Conservation (phyloP, 768 basidiomycete species). For the Psilocybe tampanensis region DNA sequence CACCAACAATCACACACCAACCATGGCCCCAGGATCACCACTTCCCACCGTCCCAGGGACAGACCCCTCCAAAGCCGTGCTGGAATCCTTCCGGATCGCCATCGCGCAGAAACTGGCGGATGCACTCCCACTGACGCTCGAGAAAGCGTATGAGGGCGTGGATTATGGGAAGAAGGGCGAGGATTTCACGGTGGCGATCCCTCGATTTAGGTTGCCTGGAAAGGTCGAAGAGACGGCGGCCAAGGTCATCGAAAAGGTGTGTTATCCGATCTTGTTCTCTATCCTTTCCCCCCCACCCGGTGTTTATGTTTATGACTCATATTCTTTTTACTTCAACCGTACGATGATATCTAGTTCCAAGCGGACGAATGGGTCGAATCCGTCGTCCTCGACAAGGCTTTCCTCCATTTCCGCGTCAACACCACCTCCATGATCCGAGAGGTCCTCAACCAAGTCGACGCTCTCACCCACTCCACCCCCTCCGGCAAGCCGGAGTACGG, state of each 20-base stretch:
- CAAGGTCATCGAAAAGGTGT: constrained; percentile 73
- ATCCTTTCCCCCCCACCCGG: no score
- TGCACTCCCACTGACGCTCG: constrained; percentile 67
- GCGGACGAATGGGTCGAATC: constrained; percentile 79
- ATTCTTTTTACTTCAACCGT: no score
- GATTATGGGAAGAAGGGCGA: constrained; percentile 93
- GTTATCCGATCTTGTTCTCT: no score
- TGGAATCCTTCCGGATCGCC: constrained; percentile 82
- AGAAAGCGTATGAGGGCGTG: constrained; percentile 82
- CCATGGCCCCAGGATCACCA: no score
- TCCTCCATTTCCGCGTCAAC: constrained; percentile 81
- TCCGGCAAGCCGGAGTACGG: constrained; percentile 76
- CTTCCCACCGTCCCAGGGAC: constrained; percentile 40
- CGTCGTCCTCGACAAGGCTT: constrained; percentile 70
- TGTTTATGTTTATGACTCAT: no score
- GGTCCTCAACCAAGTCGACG: constrained; percentile 74
- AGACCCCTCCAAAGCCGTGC: constrained; percentile 65
- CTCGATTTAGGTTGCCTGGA: constrained; percentile 86
- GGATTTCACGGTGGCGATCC: constrained; percentile 90
- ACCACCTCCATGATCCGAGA: constrained; percentile 63
- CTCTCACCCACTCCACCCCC: constrained; percentile 64
- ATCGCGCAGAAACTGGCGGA: constrained; percentile 75
- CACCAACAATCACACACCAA: no score
- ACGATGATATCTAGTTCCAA: no score
- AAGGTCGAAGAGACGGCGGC: constrained; percentile 80